phyloP scores from a whole-genome alignment of 2,329 filamentous ascomycete genomes.

The Colletotrichum gigasporum region DNA sequence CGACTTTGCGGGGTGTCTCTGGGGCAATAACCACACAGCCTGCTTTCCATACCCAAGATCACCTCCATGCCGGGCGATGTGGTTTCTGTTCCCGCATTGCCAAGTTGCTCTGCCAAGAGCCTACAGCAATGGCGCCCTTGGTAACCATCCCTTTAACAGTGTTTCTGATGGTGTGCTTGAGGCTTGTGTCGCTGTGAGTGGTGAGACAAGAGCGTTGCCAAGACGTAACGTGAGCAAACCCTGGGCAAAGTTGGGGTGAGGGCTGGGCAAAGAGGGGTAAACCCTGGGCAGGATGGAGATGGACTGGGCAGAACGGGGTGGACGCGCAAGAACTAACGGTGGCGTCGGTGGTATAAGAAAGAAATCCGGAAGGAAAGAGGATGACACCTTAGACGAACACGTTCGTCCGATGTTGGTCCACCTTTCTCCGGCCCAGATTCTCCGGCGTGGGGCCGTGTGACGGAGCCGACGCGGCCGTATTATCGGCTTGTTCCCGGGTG shows the following conservation, averaged over 20 bases:
- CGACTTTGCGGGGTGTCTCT: not conserved
- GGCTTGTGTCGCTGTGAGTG: not conserved
- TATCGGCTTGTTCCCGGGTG: too few relatives aligned
- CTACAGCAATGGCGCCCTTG: not conserved
- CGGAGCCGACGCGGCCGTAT: too few relatives aligned
- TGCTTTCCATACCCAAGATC: not conserved
- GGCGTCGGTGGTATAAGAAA: not conserved
- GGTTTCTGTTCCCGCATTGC: not conserved
- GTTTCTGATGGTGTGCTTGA: not conserved
- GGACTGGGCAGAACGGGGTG: not conserved
- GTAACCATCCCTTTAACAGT: not conserved
- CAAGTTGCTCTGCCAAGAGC: conserved; percentile 8
- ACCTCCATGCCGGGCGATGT: not conserved
- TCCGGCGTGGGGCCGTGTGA: too few relatives aligned
- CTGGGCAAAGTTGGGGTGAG: not conserved
- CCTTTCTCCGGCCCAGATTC: too few relatives aligned
- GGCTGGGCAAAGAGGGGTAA: conserved; percentile 4
- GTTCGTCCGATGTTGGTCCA: not conserved
- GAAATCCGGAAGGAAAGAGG: too few relatives aligned
- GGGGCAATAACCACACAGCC: not conserved
- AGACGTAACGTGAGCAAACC: not conserved
- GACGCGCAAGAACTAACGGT: not conserved
- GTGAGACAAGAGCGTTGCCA: not conserved
- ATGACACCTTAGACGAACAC: too few relatives aligned
- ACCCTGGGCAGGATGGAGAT: not conserved